Evolutionary conservation across 306 rosid genomes (phyloP).

Genomic region (Delonix regia): DNA sequence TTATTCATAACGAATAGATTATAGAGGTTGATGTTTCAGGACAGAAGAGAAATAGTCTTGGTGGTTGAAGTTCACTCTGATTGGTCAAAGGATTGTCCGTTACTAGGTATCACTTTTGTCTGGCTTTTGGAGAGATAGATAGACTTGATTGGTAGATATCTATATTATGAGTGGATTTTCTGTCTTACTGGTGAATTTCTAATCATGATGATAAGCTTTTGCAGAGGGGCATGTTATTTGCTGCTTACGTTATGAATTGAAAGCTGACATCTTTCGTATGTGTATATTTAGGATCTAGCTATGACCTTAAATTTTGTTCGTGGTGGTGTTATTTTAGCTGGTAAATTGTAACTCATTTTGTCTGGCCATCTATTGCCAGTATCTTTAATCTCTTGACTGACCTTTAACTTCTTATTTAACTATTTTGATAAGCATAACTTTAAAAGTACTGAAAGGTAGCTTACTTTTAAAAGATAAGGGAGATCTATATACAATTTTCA

Average conservation of each 20-base stretch:
- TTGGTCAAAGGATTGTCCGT: neutral
- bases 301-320: neutral
- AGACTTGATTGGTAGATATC: neutral
- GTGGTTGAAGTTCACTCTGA: constrained; percentile 24
- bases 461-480: neutral
- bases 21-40: neutral
- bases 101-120: neutral
- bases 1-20: neutral
- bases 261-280: neutral
- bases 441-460: neutral
- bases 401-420: neutral
- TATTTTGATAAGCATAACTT: neutral
- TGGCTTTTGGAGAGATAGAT: neutral
- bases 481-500: neutral
- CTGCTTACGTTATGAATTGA: neutral
- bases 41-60: neutral
- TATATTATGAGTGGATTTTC: constrained; percentile 2
- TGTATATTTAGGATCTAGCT: neutral
- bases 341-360: neutral
- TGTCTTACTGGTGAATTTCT: neutral
- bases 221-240: neutral
- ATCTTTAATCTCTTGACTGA: neutral
- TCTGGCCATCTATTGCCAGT: neutral
- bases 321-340: neutral
- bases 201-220: neutral